phyloP scores from a whole-genome alignment of 306 rosid genomes.

The Corylus americana region DNA sequence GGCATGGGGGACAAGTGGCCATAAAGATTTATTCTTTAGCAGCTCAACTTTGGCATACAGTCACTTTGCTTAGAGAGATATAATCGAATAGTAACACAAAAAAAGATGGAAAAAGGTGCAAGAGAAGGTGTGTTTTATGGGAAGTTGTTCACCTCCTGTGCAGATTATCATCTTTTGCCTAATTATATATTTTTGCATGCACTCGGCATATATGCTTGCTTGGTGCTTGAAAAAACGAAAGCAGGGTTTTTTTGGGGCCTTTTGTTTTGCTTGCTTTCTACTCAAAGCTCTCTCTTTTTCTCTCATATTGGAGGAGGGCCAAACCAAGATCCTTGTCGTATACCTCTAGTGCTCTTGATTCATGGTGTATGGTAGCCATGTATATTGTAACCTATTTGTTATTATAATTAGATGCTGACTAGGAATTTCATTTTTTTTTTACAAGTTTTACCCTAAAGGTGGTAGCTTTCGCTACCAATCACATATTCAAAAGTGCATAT shows the following conservation, averaged over 20 bases:
- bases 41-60: conserved; percentile 44
- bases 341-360: conserved; percentile 5
- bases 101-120: conserved; percentile 31
- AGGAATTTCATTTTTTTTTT: not conserved
- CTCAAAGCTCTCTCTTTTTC: conserved; percentile 47
- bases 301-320: not conserved
- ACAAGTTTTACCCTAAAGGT: not conserved
- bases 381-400: not conserved
- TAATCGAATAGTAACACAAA: conserved; percentile 41
- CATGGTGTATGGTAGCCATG: not conserved
- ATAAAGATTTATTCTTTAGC: conserved; percentile 76
- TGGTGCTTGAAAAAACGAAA: conserved; percentile 56
- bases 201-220: conserved; percentile 85
- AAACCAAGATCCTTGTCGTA: conserved; percentile 12
- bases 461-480: not conserved
- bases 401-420: not conserved
- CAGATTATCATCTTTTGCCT: conserved; percentile 27
- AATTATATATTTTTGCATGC: conserved; percentile 29
- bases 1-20: conserved; percentile 35
- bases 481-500: not conserved
- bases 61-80: conserved; percentile 50
- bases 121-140: conserved; percentile 47
- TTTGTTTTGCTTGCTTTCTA: conserved; percentile 84
- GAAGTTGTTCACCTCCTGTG: conserved; percentile 37
- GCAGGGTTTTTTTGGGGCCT: conserved; percentile 39